phyloP scores from a whole-genome alignment of 768 basidiomycete species.

The Strobilomyces confusus region DNA sequence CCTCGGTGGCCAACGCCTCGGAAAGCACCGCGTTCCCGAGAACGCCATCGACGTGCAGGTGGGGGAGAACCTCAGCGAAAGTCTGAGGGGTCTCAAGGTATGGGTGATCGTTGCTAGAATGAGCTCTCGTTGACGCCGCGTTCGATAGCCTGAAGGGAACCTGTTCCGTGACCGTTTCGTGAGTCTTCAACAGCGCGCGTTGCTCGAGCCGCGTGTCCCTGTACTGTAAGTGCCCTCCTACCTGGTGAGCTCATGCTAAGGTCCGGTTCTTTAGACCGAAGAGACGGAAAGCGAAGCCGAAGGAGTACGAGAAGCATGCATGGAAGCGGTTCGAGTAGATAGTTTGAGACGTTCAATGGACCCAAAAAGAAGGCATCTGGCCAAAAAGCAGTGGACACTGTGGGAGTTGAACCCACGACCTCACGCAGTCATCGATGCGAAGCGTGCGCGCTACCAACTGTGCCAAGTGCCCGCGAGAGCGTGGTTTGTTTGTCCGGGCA shows the following conservation, averaged over 20 bases:
- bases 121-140: neutral
- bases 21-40: conserved; percentile 73
- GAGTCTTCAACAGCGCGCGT: conserved; percentile 81
- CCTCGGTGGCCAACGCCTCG: conserved; percentile 69
- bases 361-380: neutral
- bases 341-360: neutral
- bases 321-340: conserved; percentile 66
- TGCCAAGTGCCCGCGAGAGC: conserved; percentile 18
- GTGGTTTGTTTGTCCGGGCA: neutral
- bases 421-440: conserved; percentile 47
- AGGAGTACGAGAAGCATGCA: conserved; percentile 76
- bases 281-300: conserved; percentile 40
- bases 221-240: conserved; percentile 51
- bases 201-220: conserved; percentile 82
- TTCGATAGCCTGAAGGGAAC: conserved; percentile 82
- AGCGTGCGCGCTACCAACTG: conserved; percentile 57
- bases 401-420: conserved; percentile 55
- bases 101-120: conserved; percentile 14
- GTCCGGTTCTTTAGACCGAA: conserved; percentile 16
- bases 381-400: conserved; percentile 23
- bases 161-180: conserved; percentile 86
- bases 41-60: conserved; percentile 79
- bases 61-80: conserved; percentile 87
- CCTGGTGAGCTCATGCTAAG: neutral
- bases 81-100: conserved; percentile 78